Evolutionary conservation across 768 basidiomycete genomes (phyloP), one percentile per base, ranked within the genome.

Genomic region (Hydnum rufescens): DNA sequence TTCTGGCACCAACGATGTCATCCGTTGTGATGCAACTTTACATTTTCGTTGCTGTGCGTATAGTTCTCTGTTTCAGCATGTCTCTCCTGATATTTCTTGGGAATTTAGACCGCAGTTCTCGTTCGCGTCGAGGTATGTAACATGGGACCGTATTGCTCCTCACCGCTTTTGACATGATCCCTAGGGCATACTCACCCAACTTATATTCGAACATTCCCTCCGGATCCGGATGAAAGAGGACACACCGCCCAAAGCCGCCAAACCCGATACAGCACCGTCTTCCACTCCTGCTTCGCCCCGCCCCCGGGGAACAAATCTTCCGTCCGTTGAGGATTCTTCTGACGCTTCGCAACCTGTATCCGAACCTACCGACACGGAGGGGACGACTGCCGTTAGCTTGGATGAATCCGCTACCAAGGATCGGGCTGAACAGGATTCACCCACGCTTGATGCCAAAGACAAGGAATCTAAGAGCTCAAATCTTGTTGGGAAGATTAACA

Each of bases 161-260:
- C n/a, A n/a, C n/a, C n/a, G n/a, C n/a, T n/a, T n/a, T n/a, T n/a
- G n/a, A n/a, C n/a, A n/a, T n/a, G n/a, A n/a, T n/a, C n/a, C n/a
- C n/a, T n/a, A n/a, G 59, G 70, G 66, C 30, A 64, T 80, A 56
- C 55, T 74, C 57, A 73, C 73, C 26, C 72, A 74, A 58, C 67
- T 89, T 4, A 77, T 90, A 61, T 92, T 90, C 66, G 83, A 84
- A 39, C 85, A 88, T 59, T 82, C 87, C 18, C 69, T 87, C 4
- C 71, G 77, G 29, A 74, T 83, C 42, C 71, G 80, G 30, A 68
- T 79, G 64, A 75, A 72, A 52, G 70, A 75, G 19, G 73, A 72
- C 34, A 47, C 59, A 39, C 57, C 60, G 18, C 57, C 52, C 18
- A 57, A 60, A 2, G 56, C 54, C 4, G 53, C 39, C 4, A 49